Conservation (phyloP, 768 basidiomycete species). For the Mycena latifolia region DNA sequence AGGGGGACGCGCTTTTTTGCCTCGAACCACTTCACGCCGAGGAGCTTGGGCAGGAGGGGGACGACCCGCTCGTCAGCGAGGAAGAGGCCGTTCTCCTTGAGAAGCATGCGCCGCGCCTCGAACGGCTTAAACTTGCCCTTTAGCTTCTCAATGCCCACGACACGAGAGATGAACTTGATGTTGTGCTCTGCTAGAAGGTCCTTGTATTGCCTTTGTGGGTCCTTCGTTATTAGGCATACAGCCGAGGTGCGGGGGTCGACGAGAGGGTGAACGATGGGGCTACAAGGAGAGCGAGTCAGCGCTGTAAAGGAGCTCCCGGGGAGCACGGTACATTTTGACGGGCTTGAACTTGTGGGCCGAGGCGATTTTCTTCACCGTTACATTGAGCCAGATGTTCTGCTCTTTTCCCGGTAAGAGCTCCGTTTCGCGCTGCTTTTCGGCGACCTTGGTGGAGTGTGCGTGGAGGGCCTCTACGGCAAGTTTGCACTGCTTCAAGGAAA, state of each 20-base stretch:
- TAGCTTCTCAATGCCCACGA: slow-evolving; percentile 92
- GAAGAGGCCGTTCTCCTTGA: slow-evolving; percentile 93
- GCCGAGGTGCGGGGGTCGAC: slow-evolving; percentile 85
- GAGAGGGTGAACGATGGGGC: slow-evolving; percentile 84
- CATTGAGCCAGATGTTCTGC: slow-evolving; percentile 89
- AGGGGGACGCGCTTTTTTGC: slow-evolving; percentile 87
- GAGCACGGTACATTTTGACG: slow-evolving; percentile 76
- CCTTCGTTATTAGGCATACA: slow-evolving; percentile 94
- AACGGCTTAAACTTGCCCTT: slow-evolving; percentile 93
- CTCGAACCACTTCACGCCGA: slow-evolving; percentile 93
- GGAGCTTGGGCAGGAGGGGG: slow-evolving; percentile 85
- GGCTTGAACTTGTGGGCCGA: slow-evolving; percentile 85
- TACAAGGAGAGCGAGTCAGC: slow-evolving; percentile 39
- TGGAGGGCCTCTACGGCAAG: slow-evolving; percentile 86
- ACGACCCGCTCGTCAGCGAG: slow-evolving; percentile 93
- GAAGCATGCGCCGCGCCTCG: slow-evolving; percentile 83
- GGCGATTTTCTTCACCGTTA: slow-evolving; percentile 88
- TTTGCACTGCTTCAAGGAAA: slow-evolving; percentile 79
- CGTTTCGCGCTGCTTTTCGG: slow-evolving; percentile 73
- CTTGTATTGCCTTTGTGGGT: slow-evolving; percentile 97
- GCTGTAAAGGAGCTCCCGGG: too few relatives aligned
- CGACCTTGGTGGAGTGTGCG: slow-evolving; percentile 73
- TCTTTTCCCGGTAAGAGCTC: slow-evolving; percentile 86
- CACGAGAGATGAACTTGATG: slow-evolving; percentile 91
- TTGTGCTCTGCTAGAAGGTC: slow-evolving; percentile 83